Base-by-base conservation (phyloP, 331 rosid species). In the Arachis monticola region DNA sequence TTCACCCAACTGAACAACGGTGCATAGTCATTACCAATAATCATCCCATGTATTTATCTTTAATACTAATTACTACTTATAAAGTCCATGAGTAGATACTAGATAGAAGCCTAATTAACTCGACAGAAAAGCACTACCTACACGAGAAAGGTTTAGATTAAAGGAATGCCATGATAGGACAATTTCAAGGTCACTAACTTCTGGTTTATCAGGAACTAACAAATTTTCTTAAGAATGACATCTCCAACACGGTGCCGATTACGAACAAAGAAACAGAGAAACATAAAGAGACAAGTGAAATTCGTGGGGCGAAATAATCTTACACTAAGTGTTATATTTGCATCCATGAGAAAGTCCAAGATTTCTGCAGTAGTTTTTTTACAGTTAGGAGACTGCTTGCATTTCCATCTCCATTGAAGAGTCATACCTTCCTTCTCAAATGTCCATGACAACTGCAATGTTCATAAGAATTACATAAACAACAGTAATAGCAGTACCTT, bases 341-440 rank as follows among this genome's bases (percentile, higher is more conserved):
- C 88, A 67, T 85, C 90, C 96, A 88, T 86, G 74, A 92, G 96
- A 82, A 88, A 92, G 85, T 87, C 88, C 92, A 94, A 77, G 73
- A 90, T 83, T 27, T 79, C 86, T 8, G 83, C 80, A 0, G 91
- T 90, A 13, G 81, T 87, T 71, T 88, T 77, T 84, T 87, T 88
- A 80, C 81, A 74, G 64, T 88, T 69, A 42, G 85, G 79, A 13
- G 93, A 80, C 6, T 70, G 90, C 78, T 79, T 74, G 79, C 95
- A 90, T 75, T 90, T 90, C 99, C 96, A 92, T 78, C 99, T 84
- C 97, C 97, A 92, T 44, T 88, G 85, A 30, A 92, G 83, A 47
- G 85, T 88, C 35, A 92, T 88, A 70, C 92, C 93, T 90, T 82
- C 96, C 80, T 88, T 94, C 80, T 90, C 88, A 84, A 92, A 94